Percentiles rank a stretch among this genome's conserved stretches.
These are phyloP conservation scores for Blumeriella jaapii DNA, from an alignment of 2,329 filamentous ascomycete genomes.

Conservation along the genomic window DNA sequence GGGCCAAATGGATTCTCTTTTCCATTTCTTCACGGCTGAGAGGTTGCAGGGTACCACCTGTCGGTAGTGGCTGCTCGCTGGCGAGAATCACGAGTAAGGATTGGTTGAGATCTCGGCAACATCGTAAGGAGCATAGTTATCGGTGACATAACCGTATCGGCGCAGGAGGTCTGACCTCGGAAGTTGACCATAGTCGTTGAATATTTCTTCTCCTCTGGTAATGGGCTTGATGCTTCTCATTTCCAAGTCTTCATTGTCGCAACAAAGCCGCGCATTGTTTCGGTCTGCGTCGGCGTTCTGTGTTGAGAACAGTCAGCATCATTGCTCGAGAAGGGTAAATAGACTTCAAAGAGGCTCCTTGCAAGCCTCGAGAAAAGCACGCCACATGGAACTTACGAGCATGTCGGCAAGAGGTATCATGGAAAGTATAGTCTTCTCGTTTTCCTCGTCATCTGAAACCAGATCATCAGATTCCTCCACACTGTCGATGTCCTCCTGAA, in stretches of 20 bases:
- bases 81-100: constrained; percentile 30
- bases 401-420: constrained; percentile 38
- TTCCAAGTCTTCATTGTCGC: constrained; percentile 34
- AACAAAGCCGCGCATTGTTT: constrained; percentile 43
- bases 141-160: constrained; percentile 56
- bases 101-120: constrained; percentile 50
- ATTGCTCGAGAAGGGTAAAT: too few relatives aligned
- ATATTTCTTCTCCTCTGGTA: constrained; percentile 46
- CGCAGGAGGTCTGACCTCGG: constrained; percentile 55
- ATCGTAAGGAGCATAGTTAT: constrained; percentile 52
- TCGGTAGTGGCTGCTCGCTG: not conserved
- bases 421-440: constrained; percentile 39
- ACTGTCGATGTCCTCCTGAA: constrained; percentile 32
- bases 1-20: constrained; percentile 31
- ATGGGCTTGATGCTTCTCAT: constrained; percentile 53
- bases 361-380: not conserved
- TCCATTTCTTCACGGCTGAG: constrained; percentile 20
- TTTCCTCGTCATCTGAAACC: constrained; percentile 35
- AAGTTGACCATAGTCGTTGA: constrained; percentile 57
- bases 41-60: constrained; percentile 12
- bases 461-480: constrained; percentile 35
- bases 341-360: not conserved
- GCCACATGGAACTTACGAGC: constrained; percentile 1
- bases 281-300: constrained; percentile 52
- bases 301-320: not conserved